Evolutionary conservation across 2,329 filamentous ascomycete genomes (phyloP).

Genomic region (Periconia digitata): DNA sequence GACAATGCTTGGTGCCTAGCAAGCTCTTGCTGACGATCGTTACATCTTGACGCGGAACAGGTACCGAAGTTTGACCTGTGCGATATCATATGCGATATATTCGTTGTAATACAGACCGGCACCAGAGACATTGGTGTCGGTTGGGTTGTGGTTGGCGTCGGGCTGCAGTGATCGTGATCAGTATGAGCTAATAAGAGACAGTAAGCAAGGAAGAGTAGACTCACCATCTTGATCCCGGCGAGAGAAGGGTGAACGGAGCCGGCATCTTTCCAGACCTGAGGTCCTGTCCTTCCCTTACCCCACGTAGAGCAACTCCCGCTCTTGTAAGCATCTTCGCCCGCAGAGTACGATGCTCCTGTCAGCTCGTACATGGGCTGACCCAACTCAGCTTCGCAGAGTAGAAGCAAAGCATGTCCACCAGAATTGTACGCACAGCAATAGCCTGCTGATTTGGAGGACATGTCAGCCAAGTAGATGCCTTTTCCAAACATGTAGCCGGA

Average conservation of each 20-base stretch:
- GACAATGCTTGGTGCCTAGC: neutral
- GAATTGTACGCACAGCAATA: slow-evolving; percentile 69
- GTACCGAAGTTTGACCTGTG: slow-evolving; percentile 71
- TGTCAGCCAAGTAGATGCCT: slow-evolving; percentile 85
- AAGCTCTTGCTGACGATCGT: neutral
- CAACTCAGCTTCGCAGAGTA: slow-evolving; percentile 83
- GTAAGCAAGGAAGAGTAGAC: slow-evolving; percentile 21
- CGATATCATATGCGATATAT: slow-evolving; percentile 70
- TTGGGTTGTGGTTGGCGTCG: slow-evolving; percentile 44
- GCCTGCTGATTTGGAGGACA: slow-evolving; percentile 74
- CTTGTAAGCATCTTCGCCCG: slow-evolving; percentile 63
- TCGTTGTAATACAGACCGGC: slow-evolving; percentile 68
- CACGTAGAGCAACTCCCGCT: slow-evolving; percentile 67
- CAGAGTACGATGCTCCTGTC: slow-evolving; percentile 58
- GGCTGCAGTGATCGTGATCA: slow-evolving; percentile 15
- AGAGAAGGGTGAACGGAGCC: slow-evolving; percentile 64
- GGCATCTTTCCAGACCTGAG: slow-evolving; percentile 75
- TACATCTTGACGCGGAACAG: slow-evolving; percentile 59
- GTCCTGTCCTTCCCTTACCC: slow-evolving; percentile 67
- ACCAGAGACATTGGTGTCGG: slow-evolving; percentile 49
- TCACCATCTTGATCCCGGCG: slow-evolving; percentile 69
- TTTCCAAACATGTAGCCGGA: slow-evolving; percentile 89
- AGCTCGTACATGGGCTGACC: slow-evolving; percentile 73
- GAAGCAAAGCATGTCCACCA: slow-evolving; percentile 70
- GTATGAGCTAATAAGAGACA: neutral